phyloP scores from a whole-genome alignment of 768 basidiomycete genomes.

The Trametes elegans region DNA sequence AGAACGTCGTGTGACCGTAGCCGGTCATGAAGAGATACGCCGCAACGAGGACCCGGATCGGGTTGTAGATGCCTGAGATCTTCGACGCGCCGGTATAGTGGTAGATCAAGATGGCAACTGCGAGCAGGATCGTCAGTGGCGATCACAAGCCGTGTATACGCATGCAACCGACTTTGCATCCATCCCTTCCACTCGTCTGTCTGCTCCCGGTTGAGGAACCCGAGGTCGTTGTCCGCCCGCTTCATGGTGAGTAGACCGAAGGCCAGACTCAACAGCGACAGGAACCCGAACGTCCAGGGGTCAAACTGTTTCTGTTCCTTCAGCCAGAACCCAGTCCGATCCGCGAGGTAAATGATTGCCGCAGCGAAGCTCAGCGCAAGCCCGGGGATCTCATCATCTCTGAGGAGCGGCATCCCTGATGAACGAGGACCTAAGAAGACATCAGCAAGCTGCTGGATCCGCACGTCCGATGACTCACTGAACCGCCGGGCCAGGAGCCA shows the following conservation, averaged over 20 bases:
- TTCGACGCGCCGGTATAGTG: conserved; percentile 91
- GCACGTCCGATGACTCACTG: conserved; percentile 18
- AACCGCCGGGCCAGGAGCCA: conserved; percentile 34
- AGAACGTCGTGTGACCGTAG: conserved; percentile 87
- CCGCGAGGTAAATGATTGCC: conserved; percentile 71
- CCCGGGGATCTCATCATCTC: conserved; percentile 43
- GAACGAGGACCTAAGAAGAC: conserved; percentile 14
- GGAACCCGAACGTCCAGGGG: conserved; percentile 60
- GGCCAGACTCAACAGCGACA: conserved; percentile 51
- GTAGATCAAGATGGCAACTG: conserved; percentile 89
- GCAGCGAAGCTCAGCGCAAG: conserved; percentile 66
- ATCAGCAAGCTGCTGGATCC: background rate
- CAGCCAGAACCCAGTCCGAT: conserved; percentile 83
- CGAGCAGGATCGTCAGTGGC: conserved; percentile 6
- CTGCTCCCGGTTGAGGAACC: conserved; percentile 88
- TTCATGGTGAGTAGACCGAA: conserved; percentile 66
- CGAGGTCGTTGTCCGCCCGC: conserved; percentile 76
- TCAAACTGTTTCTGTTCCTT: conserved; percentile 89
- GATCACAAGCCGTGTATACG: background rate
- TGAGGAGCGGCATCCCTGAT: conserved; percentile 26
- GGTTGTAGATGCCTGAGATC: conserved; percentile 91
- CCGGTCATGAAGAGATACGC: conserved; percentile 93
- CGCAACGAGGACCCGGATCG: conserved; percentile 84
- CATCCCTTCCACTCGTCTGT: conserved; percentile 98
- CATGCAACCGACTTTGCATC: conserved; percentile 79